Evolutionary conservation across 441 rosid genomes (phyloP), one percentile per base, ranked within the genome.

Genomic region (Bocquillonia castaneifolia): DNA sequence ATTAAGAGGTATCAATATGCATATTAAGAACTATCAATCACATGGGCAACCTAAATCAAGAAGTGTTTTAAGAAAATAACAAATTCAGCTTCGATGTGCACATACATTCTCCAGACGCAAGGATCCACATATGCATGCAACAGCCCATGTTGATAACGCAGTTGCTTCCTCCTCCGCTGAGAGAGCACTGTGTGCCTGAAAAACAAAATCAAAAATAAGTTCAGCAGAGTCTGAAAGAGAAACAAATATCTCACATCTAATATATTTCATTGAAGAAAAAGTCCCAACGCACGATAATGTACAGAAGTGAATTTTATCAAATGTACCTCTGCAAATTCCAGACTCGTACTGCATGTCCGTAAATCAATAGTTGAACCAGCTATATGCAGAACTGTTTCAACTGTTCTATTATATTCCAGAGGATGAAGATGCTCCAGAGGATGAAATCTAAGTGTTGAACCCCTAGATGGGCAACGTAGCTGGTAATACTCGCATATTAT

Each of bases 401-500:
- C 85, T 26, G 86, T 91, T 84, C 97, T 84, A 75, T 71, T 80
- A 81, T 87, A 94, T 78, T 81, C 87, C 75, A 94, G 58, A 23
- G 91, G 91, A 81, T 91, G 93, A 74, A 91, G 92, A 66, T 91
- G 97, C 79, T 91, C 94, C 78, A 94, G 66, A 32, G 99, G 99
- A 79, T 87, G 97, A 87, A 94, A 90, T 73, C 66, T 82, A 50
- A 94, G 73, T 39, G 80, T 78, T 53, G 92, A 84, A 70, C 97
- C 97, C 79, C 99, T 84, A 34, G 72, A 77, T 17, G 97, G 97
- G 65, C 82, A 86, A 32, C 64, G 76, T 71, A 87, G 75, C 61
- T 64, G 82, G 75, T 90, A 87, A 82, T 91, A 94, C 73, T 90
- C 90, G 29, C 96, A 87, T 14, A 94, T 75, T 60, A 94, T 85